These are phyloP conservation scores for Suhomyces bolitotheri DNA, from an alignment of 1,139 yeast genomes.

Conservation along the genomic window DNA sequence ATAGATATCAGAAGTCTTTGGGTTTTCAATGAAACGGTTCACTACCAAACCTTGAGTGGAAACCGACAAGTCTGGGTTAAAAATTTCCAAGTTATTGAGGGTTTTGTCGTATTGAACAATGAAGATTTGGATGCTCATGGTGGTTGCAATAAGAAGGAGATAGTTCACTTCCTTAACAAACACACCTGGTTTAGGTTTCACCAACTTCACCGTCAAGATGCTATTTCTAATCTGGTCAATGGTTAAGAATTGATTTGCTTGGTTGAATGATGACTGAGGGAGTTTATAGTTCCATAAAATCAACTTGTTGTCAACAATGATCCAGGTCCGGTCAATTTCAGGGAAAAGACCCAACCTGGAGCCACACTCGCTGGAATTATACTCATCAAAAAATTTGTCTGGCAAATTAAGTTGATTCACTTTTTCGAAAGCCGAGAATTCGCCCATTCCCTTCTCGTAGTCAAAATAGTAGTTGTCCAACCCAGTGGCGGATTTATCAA, in stretches of 20 bases:
- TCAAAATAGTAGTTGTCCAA: conserved; percentile 49
- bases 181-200: conserved; percentile 75
- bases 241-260: conserved; percentile 66
- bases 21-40: conserved; percentile 59
- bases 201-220: conserved; percentile 72
- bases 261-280: conserved; percentile 50
- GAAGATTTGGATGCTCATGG: conserved; percentile 72
- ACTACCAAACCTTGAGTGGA: conserved; percentile 79
- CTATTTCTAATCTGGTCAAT: conserved; percentile 83
- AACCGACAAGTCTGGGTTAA: conserved; percentile 80
- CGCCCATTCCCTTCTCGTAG: conserved; percentile 43
- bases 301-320: conserved; percentile 78
- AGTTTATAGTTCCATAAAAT: conserved; percentile 80
- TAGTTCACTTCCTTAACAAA: conserved; percentile 78
- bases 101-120: conserved; percentile 62
- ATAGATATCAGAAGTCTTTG: conserved; percentile 73
- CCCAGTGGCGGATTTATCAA: conserved; percentile 40
- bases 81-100: conserved; percentile 63
- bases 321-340: conserved; percentile 84
- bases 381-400: conserved; percentile 77
- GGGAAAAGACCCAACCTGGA: conserved; percentile 85
- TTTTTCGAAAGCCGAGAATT: conserved; percentile 77
- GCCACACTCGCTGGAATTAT: conserved; percentile 63
- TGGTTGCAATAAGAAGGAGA: conserved; percentile 75
- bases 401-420: conserved; percentile 72